Base-by-base conservation (phyloP, 768 basidiomycete genomes). In the Gymnopilus junonius region DNA sequence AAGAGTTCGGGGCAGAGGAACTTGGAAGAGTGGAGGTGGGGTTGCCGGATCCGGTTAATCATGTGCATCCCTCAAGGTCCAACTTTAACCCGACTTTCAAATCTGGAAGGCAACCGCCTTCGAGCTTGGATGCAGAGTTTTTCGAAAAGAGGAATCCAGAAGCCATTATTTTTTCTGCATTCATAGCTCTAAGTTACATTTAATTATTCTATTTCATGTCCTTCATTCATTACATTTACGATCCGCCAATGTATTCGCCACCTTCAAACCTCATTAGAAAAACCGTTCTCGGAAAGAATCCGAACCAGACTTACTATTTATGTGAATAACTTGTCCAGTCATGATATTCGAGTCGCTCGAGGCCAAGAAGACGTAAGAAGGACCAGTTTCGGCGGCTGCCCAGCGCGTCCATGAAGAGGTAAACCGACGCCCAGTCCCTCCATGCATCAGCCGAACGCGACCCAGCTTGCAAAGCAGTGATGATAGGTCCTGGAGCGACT, bases 391-490 rank as follows among this genome's bases (percentile, higher is more conserved):
- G 20, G 80, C 80, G 84, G 85, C 67, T 85, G 83, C 8, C 79
- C 82, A 15, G 78, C 82, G 23, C 79, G 77, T 35, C 82, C 85
- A 63, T 82, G 80, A 11, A 84, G 75, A 4, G 85, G 85, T 39
- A 79, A 59, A 3, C 83, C 83, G 57, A 84, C 76, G 15, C 80
- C 81, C 63, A 80, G 82, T 17, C 79, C 77, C 62, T 87, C 84
- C 85, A 86, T 87, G 67, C 85, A 34, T 87, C 85, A 6, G 79
- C 77, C 0, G 78, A 72, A 54, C 87, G 78, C 3, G 83, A 85
- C 0, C 83, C 81, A 4, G 87, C 82, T 67, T 88, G 87, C 4
- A 89, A 77, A 0, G 87, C 82, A 0, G 87, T 87, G 67, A 83
- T 79, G 48, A 88, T 82, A 8, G 85, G 85, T 1, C 87, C 85